Evolutionary conservation across 2,329 filamentous ascomycete genomes (phyloP), one percentile per base, ranked within the genome.

Genomic region (Trichoderma harzianum): DNA sequence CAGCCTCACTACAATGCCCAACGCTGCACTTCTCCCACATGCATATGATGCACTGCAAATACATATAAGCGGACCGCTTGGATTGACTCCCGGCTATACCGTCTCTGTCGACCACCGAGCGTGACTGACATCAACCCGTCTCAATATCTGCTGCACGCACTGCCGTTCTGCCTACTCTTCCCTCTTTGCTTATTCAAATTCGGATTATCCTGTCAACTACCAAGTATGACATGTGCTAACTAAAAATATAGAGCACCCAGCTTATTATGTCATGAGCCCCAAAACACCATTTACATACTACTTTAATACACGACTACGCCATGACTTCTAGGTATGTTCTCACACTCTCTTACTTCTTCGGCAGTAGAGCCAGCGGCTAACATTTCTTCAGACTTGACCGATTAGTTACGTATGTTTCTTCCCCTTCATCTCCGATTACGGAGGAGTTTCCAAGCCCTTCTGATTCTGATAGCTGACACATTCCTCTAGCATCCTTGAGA

Each of bases 401-500:
- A 80, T 87, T 95, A 77, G 93, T 95, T 86, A 95, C 92, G 92
- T 95, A 88, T 89, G 92, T 91, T 32, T 34, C 11, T 3, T n/a
- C 36, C 2, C 18, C 21, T 24, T 26, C 16, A 24, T 21, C 10
- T 18, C n/a, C 14, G 32, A n/a, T 34, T 5, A 12, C 10, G 30
- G 18, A 3, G 14, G 8, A 34, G 12, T 21, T 8, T 3, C 34
- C 28, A n/a, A 32, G 7, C 24, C 3, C 11, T 14, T 24, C n/a
- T 53, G 11, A 16, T 34, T 34, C 10, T 30, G 3, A 51, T 26
- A 30, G 39, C 67, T 69, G 39, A 69, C 57, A 1, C 26, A 18
- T 30, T n/a, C 3, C 14, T 43, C 2, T 30, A 97, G 95, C 75
- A 90, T 99, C 80, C 91, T 99, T 77, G 96, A 99, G 87, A 98